Evolutionary conservation across 2,329 filamentous ascomycete species (phyloP).

Genomic region (Reticulascus tulasneorum): DNA sequence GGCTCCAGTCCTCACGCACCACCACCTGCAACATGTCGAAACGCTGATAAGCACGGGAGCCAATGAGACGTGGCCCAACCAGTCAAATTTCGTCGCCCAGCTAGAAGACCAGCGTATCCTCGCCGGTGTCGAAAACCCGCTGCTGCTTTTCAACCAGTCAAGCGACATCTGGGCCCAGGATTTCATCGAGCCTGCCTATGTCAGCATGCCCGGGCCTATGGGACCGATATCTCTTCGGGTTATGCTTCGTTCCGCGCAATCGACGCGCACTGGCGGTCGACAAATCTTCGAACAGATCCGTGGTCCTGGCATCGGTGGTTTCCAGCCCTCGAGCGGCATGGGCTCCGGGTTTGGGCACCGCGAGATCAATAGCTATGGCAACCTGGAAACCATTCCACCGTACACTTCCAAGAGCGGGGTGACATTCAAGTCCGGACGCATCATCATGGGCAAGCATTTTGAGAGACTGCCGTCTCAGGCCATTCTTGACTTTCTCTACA

Average conservation of each 20-base stretch:
- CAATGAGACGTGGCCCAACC: conserved; percentile 2
- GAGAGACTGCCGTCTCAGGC: conserved; percentile 20
- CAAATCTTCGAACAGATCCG: conserved; percentile 28
- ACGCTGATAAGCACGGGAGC: conserved; percentile 20
- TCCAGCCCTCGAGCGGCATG: conserved; percentile 20
- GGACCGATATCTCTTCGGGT: conserved; percentile 27
- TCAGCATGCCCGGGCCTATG: conserved; percentile 31
- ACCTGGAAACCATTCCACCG: conserved; percentile 35
- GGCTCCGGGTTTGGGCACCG: conserved; percentile 25
- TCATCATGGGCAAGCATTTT: conserved; percentile 7
- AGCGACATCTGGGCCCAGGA: conserved; percentile 35
- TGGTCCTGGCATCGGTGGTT: conserved; percentile 23
- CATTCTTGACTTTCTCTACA: conserved; percentile 24
- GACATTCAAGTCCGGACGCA: not conserved
- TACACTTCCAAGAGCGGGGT: conserved; percentile 5
- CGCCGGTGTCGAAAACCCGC: conserved; percentile 14
- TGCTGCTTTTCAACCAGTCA: conserved; percentile 18
- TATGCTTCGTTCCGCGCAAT: conserved; percentile 26
- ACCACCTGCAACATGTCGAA: conserved; percentile 27
- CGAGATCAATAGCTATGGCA: conserved; percentile 26
- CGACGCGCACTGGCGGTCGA: conserved; percentile 20
- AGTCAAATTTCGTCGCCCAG: conserved; percentile 16
- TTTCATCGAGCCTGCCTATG: conserved; percentile 32
- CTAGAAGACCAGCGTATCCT: conserved; percentile 10
- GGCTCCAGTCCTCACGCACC: conserved; percentile 33